Percentiles rank a stretch among this genome's conserved stretches.
Conservation (phyloP, 306 rosid genomes). For the Sphenostylis stenocarpa region DNA sequence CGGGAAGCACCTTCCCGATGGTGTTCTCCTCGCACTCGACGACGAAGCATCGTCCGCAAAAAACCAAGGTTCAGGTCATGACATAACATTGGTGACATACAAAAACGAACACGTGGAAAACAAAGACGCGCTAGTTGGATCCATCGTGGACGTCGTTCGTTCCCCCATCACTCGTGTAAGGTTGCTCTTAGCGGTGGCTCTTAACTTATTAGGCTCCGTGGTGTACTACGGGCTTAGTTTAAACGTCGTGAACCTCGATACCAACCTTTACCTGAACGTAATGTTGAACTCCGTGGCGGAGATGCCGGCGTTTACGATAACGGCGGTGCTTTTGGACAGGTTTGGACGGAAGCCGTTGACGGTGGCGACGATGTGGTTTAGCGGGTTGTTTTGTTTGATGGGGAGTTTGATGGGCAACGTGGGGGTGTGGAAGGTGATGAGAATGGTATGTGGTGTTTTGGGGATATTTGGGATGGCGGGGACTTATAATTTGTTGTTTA, state of each 20-base stretch:
- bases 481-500: constrained; percentile 75
- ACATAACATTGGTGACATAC: not conserved
- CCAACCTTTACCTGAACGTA: constrained; percentile 74
- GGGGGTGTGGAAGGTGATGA: constrained; percentile 57
- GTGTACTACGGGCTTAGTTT: constrained; percentile 88
- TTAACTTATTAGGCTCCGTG: constrained; percentile 64
- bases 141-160: constrained; percentile 62
- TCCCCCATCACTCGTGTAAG: constrained; percentile 61
- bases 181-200: constrained; percentile 55
- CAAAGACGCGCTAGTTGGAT: constrained; percentile 51
- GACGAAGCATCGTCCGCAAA: constrained; percentile 43
- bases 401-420: constrained; percentile 47
- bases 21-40: constrained; percentile 52
- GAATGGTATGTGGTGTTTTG: constrained; percentile 68
- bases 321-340: constrained; percentile 63
- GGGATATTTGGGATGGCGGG: constrained; percentile 96
- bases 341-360: constrained; percentile 60
- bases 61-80: not conserved
- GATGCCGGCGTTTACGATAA: constrained; percentile 79
- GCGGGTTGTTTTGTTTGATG: constrained; percentile 66
- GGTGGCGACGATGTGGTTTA: constrained; percentile 80
- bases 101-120: not conserved
- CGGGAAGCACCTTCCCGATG: constrained; percentile 56
- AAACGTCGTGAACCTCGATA: constrained; percentile 67
- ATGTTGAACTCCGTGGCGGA: constrained; percentile 75